Evolutionary conservation across 2,329 filamentous ascomycete species (phyloP).

Genomic region (Diaporthe sp.): DNA sequence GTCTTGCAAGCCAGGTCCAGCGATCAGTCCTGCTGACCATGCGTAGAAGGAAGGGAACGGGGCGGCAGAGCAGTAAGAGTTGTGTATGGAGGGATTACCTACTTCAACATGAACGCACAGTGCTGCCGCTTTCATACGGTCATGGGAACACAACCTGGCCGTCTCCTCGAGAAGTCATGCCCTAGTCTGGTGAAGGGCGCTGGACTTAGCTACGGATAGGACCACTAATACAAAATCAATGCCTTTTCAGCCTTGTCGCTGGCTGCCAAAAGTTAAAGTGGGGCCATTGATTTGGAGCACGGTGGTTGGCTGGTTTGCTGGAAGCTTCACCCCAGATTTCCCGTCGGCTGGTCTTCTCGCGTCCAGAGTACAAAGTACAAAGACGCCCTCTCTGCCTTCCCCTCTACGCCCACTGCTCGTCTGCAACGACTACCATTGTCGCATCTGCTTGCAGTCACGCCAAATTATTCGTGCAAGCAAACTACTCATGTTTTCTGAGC

Average conservation of each 20-base stretch:
- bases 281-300: not conserved
- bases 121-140: not conserved
- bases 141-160: not conserved
- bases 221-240: constrained; percentile 7
- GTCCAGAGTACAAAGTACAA: not conserved
- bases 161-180: not conserved
- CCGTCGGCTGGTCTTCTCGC: not conserved
- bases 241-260: constrained; percentile 8
- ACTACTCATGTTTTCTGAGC: not conserved
- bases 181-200: not conserved
- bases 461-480: not conserved
- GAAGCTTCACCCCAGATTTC: constrained; percentile 11
- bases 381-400: too few relatives aligned
- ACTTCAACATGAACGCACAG: constrained; percentile 14
- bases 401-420: not conserved
- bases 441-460: not conserved
- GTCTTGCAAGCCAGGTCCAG: not conserved
- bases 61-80: too few relatives aligned
- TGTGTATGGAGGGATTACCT: not conserved
- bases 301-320: not conserved
- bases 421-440: not conserved
- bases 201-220: not conserved
- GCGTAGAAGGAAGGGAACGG: not conserved
- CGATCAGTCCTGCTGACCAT: not conserved
- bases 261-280: constrained; percentile 16